Evolutionary conservation across 257 asterid genomes (phyloP).

Genomic region (Pogostemon cablin): DNA sequence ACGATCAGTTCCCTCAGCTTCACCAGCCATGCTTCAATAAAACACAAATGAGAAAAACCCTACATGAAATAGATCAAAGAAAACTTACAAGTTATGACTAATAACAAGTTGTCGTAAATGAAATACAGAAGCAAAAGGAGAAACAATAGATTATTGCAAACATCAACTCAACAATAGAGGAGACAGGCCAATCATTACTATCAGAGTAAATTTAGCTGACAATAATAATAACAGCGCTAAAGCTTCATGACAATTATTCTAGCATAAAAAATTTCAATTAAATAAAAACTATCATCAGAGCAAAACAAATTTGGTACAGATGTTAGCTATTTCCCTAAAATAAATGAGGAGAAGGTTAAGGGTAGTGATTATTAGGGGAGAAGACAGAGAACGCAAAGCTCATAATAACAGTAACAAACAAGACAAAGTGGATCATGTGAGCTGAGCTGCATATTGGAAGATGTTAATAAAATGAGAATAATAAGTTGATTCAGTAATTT

Average conservation of each 20-base stretch:
- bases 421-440: neutral
- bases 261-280: constrained; percentile 19
- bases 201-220: constrained; percentile 18
- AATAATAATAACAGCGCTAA: constrained; percentile 6
- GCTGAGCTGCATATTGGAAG: neutral
- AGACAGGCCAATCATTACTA: neutral
- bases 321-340: constrained; percentile 5
- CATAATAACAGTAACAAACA: neutral
- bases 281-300: neutral
- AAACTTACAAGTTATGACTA: neutral
- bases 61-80: neutral
- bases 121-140: constrained; percentile 25
- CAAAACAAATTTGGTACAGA: constrained; percentile 21
- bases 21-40: constrained; percentile 51
- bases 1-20: constrained; percentile 55
- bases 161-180: constrained; percentile 1
- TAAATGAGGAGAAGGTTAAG: neutral
- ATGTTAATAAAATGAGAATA: neutral
- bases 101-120: constrained; percentile 2
- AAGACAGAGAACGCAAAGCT: neutral
- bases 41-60: constrained; percentile 26
- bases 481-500: constrained; percentile 1
- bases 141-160: neutral
- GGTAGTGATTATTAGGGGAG: neutral
- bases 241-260: constrained; percentile 23